Percentiles rank a stretch among this genome's conserved stretches.
Conservation (phyloP, 108 stramenopile species). For the Mayamaea pseudoterrestris region DNA sequence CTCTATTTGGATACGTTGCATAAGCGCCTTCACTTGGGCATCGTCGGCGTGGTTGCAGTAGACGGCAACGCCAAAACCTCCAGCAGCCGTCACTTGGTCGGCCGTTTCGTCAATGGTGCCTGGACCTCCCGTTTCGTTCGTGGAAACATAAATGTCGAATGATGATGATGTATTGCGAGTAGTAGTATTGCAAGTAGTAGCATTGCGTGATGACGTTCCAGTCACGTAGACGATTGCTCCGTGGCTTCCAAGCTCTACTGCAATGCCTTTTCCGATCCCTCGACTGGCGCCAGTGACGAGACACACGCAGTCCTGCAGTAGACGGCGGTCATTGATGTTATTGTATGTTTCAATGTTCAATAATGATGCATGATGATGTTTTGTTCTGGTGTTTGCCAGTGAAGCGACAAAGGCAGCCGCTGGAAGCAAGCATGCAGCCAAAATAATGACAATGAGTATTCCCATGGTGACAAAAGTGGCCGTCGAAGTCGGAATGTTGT, state of each 20-base stretch:
- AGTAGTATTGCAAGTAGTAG: slow-evolving; percentile 7
- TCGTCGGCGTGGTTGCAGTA: slow-evolving; percentile 36
- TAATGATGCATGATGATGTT: no score
- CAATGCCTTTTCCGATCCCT: slow-evolving; percentile 76
- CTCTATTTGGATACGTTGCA: slow-evolving; percentile 20
- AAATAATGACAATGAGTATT: no score
- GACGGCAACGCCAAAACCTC: slow-evolving; percentile 42
- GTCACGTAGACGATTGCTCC: slow-evolving; percentile 51
- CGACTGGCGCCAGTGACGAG: slow-evolving; percentile 55
- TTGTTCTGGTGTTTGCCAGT: no score
- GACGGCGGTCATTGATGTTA: no score
- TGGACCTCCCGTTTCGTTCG: slow-evolving; percentile 10
- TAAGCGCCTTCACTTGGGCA: slow-evolving; percentile 22
- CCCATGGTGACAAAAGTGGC: no score
- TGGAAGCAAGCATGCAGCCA: no score
- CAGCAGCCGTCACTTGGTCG: slow-evolving; percentile 22
- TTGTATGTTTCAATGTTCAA: no score
- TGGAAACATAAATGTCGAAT: slow-evolving; percentile 1
- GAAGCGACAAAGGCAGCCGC: no score
- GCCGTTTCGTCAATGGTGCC: slow-evolving; percentile 48
- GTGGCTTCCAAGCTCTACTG: slow-evolving; percentile 48
- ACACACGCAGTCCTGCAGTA: slow-evolving; percentile 20
- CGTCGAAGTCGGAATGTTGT: no score
- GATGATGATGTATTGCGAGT: no score
- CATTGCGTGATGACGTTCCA: slow-evolving; percentile 11